Evolutionary conservation across 2,329 filamentous ascomycete genomes (phyloP), one percentile per base, ranked within the genome.

Genomic region (Cladosporium sphaerospermum): DNA sequence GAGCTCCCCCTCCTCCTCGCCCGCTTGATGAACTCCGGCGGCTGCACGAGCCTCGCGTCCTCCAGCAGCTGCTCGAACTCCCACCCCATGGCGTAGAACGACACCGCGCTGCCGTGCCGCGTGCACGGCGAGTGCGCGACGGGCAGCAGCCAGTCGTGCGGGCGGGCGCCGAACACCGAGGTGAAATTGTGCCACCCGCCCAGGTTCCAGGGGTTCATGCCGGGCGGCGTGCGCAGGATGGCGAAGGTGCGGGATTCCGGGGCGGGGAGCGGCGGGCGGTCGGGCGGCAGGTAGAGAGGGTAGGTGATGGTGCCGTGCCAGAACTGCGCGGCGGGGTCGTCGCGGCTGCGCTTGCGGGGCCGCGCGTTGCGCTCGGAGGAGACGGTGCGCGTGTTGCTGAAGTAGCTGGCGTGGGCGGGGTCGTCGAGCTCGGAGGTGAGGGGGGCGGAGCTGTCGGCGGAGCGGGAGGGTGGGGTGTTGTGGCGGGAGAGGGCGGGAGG

Each of bases 201-300:
- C 1, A 93, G 73, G 61, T 95, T 82, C 84, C 89, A 99, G 0
- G 89, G 89, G 60, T 96, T 96, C 61, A 93, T 85, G 9, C 88
- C 85, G 0, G 81, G 78, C 3, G 82, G 75, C 0, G 86, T 88
- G 56, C 81, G 78, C 2, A 96, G 74, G 39, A 97, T 85, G 10
- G 88, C 89, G 66, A 95, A 97, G 9, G 81, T 86, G 28, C 84
- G 80, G 14, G 28, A 18, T 37, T 43, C 40, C 10, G 58, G 59
- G 32, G 57, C 61, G 13, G 61, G 66, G 8, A 70, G 60, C 9
- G 73, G 75, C 48, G 58, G 66, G 36, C 58, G 58, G 46, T 64
- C 60, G 13, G 49, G 59, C 16, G 57, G 58, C n/a, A 62, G 56
- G 10, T 58, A 51, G 8, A 86, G 69, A 0, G 84, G 82, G 60